A percentile compares a stretch with the other conserved stretches of the same genome.
Conservation (phyloP, 2,329 filamentous ascomycete genomes). For the Hypoxylon sp. region DNA sequence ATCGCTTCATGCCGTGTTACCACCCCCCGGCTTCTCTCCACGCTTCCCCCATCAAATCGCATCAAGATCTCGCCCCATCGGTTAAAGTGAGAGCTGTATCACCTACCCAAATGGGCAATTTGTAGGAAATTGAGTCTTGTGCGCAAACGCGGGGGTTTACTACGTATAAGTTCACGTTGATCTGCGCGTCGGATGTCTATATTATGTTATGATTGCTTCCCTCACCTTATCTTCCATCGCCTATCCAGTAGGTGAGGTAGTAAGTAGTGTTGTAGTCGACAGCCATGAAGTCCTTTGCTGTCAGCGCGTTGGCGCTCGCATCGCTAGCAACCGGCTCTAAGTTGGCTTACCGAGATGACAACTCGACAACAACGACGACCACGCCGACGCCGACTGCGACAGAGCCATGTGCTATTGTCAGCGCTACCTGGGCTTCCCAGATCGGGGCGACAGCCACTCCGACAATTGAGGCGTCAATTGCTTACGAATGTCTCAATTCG, state of each 20-base stretch:
- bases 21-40: conserved; percentile 29
- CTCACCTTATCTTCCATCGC: conserved; percentile 18
- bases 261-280: conserved; percentile 23
- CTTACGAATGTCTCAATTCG: conserved; percentile 60
- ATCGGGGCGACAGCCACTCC: conserved; percentile 52
- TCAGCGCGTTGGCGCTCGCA: conserved; percentile 33
- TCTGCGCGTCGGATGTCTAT: conserved; percentile 18
- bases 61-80: conserved; percentile 38
- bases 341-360: conserved; percentile 20
- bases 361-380: conserved; percentile 33
- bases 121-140: conserved; percentile 30
- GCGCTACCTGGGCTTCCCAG: conserved; percentile 52
- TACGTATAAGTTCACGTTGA: conserved; percentile 30
- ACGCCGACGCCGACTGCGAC: conserved; percentile 43
- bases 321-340: conserved; percentile 28
- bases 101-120: conserved; percentile 43
- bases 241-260: conserved; percentile 25
- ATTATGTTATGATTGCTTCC: conserved; percentile 9
- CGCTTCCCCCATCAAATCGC: conserved; percentile 16
- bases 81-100: conserved; percentile 38
- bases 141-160: conserved; percentile 24
- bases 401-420: conserved; percentile 53
- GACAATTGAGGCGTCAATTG: conserved; percentile 57
- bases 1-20: conserved; percentile 38
- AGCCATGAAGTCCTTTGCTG: conserved; percentile 43